Percentiles rank a stretch among this genome's conserved stretches.
These are phyloP conservation scores for Gossypium rotundifolium DNA, from an alignment of 345 rosid species.

Conservation along the genomic window DNA sequence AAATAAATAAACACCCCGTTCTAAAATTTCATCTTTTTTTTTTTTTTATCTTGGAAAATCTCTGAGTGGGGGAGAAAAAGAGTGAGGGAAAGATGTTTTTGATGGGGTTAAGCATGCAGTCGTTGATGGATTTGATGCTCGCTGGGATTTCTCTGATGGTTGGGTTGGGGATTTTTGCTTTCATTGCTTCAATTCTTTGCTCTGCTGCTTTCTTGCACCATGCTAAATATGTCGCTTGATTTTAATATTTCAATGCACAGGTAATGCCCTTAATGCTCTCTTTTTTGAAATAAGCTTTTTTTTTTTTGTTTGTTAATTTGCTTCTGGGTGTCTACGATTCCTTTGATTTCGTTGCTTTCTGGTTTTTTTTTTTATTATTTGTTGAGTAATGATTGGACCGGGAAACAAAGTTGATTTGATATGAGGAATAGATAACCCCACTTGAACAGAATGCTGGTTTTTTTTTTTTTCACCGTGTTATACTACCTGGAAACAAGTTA, in stretches of 20 bases:
- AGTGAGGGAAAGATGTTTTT: conserved; percentile 21
- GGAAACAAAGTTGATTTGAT: neutral
- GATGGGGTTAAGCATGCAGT: conserved; percentile 49
- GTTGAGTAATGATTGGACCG: neutral
- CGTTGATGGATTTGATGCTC: conserved; percentile 53
- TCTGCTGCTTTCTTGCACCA: conserved; percentile 74
- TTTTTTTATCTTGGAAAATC: neutral
- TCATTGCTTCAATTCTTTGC: conserved; percentile 67
- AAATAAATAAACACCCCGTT: neutral
- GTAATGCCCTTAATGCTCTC: neutral
- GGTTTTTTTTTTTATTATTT: neutral
- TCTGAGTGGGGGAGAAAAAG: neutral
- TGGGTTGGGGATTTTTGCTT: conserved; percentile 65
- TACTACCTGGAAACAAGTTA: neutral
- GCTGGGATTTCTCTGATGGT: conserved; percentile 73
- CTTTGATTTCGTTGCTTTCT: conserved; percentile 1
- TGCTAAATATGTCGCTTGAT: conserved; percentile 41
- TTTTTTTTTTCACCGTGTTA: neutral
- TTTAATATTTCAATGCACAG: neutral
- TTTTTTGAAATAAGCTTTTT: neutral
- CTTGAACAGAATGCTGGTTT: neutral
- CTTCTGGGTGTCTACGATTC: neutral
- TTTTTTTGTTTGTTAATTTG: neutral
- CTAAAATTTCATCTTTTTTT: neutral
- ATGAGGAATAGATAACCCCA: neutral